Base-by-base conservation (phyloP, 768 basidiomycete species). In the Lentinula aciculospora region DNA sequence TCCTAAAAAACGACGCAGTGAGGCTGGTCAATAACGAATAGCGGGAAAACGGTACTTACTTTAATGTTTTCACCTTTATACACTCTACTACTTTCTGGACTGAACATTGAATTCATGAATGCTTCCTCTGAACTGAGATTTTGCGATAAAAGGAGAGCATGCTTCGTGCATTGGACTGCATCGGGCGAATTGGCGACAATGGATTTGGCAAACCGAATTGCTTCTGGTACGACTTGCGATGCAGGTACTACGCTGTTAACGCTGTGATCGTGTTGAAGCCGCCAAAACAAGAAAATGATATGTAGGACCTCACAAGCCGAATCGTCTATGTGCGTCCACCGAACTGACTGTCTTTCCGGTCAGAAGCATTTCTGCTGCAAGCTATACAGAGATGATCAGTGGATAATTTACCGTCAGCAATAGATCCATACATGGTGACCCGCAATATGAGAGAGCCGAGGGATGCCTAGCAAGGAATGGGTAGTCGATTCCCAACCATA, bases 321-420 rank as follows among this genome's bases (percentile, higher is more conserved):
- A 92, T 55, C 84, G 79, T 53, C 76, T 77, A 50, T 83, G 76
- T 19, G 90, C 89, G 45, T 91, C 85, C 15, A 72, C 66, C 7
- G 92, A 87, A 42, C 74, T 78, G 64, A 94, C 72, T n/a, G 79
- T 74, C 57, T 78, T 81, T 45, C 92, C 92, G 34, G 84, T 76
- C 47, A 94, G 75, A 12, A 93, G 78, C 77, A 92, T 74, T 68
- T 94, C 86, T 28, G 90, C 79, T 36, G 88, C 88, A 40, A 85
- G 74, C 88, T 91, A 53, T 27, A 21, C 2, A 27, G 2, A 50
- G 4, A 50, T 42, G 7, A 0, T 39, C 37, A 45, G n/a, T 10
- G 19, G 12, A 15, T 17, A 15, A 23, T 4, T 15, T 21, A 19
- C n/a, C 29, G 21, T 9, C 21, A 29, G 46, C 28, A 23, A 34